Percentiles rank a stretch among this genome's conserved stretches.
Evolutionary conservation across 2,329 filamentous ascomycete genomes (phyloP).

Genomic region (Fusarium phyllophilum): DNA sequence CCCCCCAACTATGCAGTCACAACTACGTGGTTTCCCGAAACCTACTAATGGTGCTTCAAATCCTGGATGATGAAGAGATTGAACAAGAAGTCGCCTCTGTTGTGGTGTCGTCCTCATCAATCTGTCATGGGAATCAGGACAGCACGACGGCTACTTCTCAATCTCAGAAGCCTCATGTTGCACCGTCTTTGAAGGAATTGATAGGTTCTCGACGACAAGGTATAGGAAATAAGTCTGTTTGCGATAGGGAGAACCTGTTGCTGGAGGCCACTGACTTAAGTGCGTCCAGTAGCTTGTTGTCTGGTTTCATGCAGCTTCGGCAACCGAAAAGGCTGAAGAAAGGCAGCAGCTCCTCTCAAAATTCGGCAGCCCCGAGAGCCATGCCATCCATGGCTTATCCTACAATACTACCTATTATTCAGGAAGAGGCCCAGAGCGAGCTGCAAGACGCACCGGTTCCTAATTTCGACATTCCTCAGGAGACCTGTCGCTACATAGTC

Average conservation of each 20-base stretch:
- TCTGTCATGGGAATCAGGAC: not conserved
- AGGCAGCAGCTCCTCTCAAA: not conserved
- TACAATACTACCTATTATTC: not conserved
- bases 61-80: conserved; percentile 37
- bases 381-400: not conserved
- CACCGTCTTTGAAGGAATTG: conserved; percentile 1
- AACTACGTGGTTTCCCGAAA: conserved; percentile 15
- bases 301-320: conserved; percentile 47
- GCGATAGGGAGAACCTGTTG: conserved; percentile 7
- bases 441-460: conserved; percentile 27
- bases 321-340: conserved; percentile 41
- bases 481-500: conserved; percentile 56
- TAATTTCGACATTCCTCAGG: conserved; percentile 12
- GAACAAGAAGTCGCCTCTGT: conserved; percentile 16
- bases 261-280: conserved; percentile 27
- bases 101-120: too few relatives aligned
- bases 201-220: not conserved
- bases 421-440: not conserved
- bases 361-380: not conserved
- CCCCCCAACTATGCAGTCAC: conserved; percentile 24
- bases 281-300: conserved; percentile 45
- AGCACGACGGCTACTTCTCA: not conserved
- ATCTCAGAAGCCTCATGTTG: not conserved
- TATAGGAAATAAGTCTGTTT: not conserved
- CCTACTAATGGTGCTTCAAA: conserved; percentile 18